These are phyloP conservation scores for Oryza meridionalis DNA, from an alignment of 176 grass and related monocot genomes.

Conservation along the genomic window DNA sequence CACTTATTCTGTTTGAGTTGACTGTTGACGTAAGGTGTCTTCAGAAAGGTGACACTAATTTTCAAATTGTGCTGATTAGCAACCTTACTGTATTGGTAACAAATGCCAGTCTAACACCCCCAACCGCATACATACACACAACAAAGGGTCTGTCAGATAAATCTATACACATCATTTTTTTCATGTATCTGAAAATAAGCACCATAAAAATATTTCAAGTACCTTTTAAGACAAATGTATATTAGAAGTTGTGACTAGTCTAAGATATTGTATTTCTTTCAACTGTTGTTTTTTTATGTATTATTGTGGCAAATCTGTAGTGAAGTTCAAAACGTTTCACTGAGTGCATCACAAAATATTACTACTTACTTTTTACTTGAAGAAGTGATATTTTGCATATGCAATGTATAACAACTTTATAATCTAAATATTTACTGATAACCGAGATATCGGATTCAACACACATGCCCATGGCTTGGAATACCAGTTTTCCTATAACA, in stretches of 20 bases:
- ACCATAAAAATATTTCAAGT: not conserved
- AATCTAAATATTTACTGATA: not conserved
- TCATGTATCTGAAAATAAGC: not conserved
- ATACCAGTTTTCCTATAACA: conserved; percentile 5
- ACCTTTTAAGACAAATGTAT: not conserved
- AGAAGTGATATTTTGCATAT: too few relatives aligned
- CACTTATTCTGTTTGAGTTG: not conserved
- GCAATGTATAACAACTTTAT: too few relatives aligned
- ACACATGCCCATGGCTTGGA: not conserved
- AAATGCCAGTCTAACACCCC: not conserved
- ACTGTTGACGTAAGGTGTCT: not conserved
- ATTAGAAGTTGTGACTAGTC: not conserved
- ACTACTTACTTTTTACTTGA: too few relatives aligned
- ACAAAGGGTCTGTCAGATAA: not conserved
- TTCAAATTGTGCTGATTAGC: not conserved
- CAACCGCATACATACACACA: not conserved
- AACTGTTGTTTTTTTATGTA: too few relatives aligned
- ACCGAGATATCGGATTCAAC: not conserved
- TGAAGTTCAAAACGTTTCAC: too few relatives aligned
- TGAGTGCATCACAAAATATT: too few relatives aligned
- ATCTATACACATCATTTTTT: not conserved
- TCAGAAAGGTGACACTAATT: not conserved
- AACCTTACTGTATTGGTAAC: not conserved
- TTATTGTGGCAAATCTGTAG: too few relatives aligned
- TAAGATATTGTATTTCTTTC: not conserved